Percentiles rank a stretch among this genome's conserved stretches.
Evolutionary conservation across 331 rosid genomes (phyloP).

Genomic region (Ulmus americana): DNA sequence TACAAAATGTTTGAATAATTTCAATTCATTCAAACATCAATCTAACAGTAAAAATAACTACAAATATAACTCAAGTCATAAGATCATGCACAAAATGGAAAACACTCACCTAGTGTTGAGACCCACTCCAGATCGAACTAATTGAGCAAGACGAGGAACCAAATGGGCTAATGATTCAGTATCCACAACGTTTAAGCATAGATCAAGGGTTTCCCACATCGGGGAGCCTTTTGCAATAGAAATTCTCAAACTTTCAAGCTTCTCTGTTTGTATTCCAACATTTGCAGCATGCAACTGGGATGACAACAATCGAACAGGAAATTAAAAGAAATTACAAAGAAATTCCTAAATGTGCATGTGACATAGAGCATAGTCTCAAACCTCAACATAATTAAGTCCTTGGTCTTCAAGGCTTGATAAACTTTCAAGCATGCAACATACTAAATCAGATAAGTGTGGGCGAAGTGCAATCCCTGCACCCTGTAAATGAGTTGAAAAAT

Average conservation of each 20-base stretch:
- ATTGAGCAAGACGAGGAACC: slow-evolving; percentile 83
- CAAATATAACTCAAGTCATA: not conserved
- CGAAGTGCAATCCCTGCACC: slow-evolving; percentile 89
- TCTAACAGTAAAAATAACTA: not conserved
- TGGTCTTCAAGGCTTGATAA: slow-evolving; percentile 96
- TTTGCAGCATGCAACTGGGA: slow-evolving; percentile 81
- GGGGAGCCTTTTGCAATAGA: slow-evolving; percentile 97
- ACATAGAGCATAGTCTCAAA: slow-evolving; percentile 31
- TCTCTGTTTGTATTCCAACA: slow-evolving; percentile 79
- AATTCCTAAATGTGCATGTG: slow-evolving; percentile 14
- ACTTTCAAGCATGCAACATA: slow-evolving; percentile 97
- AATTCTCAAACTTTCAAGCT: slow-evolving; percentile 85
- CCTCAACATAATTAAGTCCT: slow-evolving; percentile 91
- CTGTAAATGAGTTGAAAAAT: slow-evolving; percentile 31
- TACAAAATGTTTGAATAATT: not conserved
- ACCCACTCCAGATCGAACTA: slow-evolving; percentile 93
- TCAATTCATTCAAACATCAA: not conserved
- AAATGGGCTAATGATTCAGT: slow-evolving; percentile 56
- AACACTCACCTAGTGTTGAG: slow-evolving; percentile 75
- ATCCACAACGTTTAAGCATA: slow-evolving; percentile 80
- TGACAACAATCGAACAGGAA: slow-evolving; percentile 15
- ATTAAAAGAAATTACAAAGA: slow-evolving; percentile 1
- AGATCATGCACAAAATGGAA: slow-evolving; percentile 1
- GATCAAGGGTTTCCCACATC: slow-evolving; percentile 98
- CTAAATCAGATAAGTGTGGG: slow-evolving; percentile 80